Conservation (phyloP, 108 stramenopile genomes). For the Hondaea fermentalgiana region DNA sequence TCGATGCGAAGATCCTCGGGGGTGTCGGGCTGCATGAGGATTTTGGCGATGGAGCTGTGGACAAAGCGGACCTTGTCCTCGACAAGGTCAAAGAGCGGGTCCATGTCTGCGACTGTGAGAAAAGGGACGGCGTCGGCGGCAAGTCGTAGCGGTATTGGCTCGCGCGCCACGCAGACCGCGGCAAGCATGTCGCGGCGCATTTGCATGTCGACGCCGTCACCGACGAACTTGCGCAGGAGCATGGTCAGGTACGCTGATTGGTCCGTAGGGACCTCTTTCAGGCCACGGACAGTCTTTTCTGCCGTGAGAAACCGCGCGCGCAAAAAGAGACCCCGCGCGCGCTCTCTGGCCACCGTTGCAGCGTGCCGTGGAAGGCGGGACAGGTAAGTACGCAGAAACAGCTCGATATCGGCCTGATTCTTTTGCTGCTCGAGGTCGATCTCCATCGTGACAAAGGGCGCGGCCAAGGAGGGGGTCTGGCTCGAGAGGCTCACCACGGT, state of each 20-base stretch:
- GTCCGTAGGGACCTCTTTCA: not conserved
- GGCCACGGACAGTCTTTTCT: not conserved
- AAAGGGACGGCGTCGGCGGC: not conserved
- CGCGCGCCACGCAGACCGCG: not conserved
- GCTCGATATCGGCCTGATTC: not conserved
- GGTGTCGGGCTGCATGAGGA: not conserved
- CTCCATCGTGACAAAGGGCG: not conserved
- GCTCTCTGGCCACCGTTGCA: not conserved
- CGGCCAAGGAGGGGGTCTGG: not conserved
- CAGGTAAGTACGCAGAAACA: not conserved
- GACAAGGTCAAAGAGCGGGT: not conserved
- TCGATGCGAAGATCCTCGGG: not conserved
- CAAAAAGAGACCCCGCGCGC: not conserved
- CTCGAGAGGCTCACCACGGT: not conserved
- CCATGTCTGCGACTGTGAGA: not conserved
- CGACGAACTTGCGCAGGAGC: not conserved
- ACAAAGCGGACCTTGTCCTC: not conserved
- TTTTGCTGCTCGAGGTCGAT: not conserved
- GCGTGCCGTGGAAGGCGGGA: not conserved
- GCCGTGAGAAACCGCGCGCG: not conserved
- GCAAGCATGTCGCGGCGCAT: not conserved
- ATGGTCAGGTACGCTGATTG: not conserved
- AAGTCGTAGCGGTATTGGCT: not conserved
- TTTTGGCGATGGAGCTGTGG: not conserved
- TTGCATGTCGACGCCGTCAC: not conserved